These are phyloP conservation scores for Sarocladium oryzae DNA, from an alignment of 2,329 filamentous ascomycete species.

Conservation along the genomic window DNA sequence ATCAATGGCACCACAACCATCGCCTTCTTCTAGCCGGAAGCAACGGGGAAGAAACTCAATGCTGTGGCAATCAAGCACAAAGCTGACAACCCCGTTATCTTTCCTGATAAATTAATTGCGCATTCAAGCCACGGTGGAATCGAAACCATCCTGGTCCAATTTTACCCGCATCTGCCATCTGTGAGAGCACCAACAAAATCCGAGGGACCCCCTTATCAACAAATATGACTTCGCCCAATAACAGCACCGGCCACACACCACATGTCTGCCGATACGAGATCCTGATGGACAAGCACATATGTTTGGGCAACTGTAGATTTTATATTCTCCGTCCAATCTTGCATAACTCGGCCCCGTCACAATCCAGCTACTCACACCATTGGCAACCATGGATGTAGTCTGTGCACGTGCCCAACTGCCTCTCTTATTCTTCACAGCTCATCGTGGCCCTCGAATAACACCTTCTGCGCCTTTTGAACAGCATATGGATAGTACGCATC, in stretches of 20 bases:
- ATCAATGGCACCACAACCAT: not conserved
- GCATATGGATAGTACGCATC: constrained; percentile 1
- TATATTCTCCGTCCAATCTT: too few species aligned
- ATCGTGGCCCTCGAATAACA: constrained; percentile 1
- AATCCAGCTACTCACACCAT: too few species aligned
- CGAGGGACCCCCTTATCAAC: not conserved
- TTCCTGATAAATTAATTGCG: constrained; percentile 7
- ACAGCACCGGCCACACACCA: not conserved
- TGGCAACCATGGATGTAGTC: too few species aligned
- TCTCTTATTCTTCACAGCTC: not conserved
- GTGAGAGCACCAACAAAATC: too few species aligned
- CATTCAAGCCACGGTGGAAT: not conserved
- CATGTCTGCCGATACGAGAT: not conserved
- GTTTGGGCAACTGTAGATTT: too few species aligned
- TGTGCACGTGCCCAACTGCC: too few species aligned
- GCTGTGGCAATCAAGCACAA: too few species aligned
- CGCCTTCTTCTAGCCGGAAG: not conserved
- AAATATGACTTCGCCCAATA: not conserved
- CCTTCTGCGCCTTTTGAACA: not conserved
- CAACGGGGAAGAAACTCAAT: too few species aligned
- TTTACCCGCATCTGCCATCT: not conserved
- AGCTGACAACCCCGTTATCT: not conserved
- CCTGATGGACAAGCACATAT: too few species aligned
- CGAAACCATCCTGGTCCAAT: not conserved
- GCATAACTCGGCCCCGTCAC: too few species aligned